Percentiles rank a stretch among this genome's conserved stretches.
These are phyloP conservation scores for Mycena alexandri DNA, from an alignment of 768 basidiomycete species.

Conservation along the genomic window DNA sequence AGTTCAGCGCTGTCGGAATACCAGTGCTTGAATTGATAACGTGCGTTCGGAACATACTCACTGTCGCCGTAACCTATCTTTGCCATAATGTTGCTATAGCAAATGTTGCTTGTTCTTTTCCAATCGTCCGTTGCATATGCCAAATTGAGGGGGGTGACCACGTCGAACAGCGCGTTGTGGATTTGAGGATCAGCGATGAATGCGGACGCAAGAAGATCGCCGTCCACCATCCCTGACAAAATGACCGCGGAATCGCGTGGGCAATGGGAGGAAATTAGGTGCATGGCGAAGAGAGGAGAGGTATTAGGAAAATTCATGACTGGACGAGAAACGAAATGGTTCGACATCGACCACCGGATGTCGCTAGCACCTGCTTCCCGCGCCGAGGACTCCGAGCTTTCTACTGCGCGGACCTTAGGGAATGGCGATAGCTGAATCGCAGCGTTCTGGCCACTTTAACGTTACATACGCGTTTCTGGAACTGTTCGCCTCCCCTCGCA, in stretches of 20 bases:
- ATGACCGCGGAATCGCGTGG: slow-evolving; percentile 18
- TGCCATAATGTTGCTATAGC: slow-evolving; percentile 13
- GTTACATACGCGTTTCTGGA: slow-evolving; percentile 24
- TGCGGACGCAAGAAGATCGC: slow-evolving; percentile 7
- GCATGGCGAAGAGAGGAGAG: not conserved
- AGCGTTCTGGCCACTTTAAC: slow-evolving; percentile 16
- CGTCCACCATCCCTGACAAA: not conserved
- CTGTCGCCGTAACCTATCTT: not conserved
- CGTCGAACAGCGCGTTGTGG: not conserved
- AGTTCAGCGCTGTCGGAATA: too few relatives aligned
- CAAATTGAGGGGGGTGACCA: not conserved
- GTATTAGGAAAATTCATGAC: slow-evolving; percentile 14
- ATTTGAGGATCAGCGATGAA: slow-evolving; percentile 2
- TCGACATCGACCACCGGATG: slow-evolving; percentile 8
- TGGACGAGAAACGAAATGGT: slow-evolving; percentile 14
- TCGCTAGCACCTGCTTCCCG: slow-evolving; percentile 17
- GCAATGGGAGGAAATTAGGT: not conserved
- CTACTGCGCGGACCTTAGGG: slow-evolving; percentile 14
- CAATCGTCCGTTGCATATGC: slow-evolving; percentile 1
- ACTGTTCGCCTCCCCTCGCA: slow-evolving; percentile 16
- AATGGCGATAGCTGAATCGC: slow-evolving; percentile 6
- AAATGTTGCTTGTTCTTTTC: not conserved
- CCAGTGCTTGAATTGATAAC: not conserved
- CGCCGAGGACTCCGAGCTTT: slow-evolving; percentile 25
- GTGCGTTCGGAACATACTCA: not conserved